Evolutionary conservation across 164 flowering plant species (phyloP).

Genomic region (Umbilicus rupestris): DNA sequence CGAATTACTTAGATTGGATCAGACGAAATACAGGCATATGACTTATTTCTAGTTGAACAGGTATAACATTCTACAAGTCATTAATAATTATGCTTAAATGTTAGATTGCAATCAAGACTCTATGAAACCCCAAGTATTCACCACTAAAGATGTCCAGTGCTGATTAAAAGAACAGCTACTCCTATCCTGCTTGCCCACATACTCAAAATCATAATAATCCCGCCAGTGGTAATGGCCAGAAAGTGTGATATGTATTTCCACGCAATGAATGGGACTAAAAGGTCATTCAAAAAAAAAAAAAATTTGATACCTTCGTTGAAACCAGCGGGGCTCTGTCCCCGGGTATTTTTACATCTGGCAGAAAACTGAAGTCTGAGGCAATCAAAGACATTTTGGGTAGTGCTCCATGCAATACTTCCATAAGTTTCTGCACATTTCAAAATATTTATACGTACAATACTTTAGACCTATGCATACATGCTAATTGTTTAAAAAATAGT

Average conservation of each 20-base stretch:
- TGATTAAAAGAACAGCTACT: neutral
- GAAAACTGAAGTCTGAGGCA: slow-evolving; percentile 94
- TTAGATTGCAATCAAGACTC: too few relatives aligned
- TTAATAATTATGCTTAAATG: neutral
- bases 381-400: slow-evolving; percentile 93
- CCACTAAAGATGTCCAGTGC: neutral
- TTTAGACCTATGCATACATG: neutral
- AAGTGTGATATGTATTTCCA: too few relatives aligned
- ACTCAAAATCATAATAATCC: neutral
- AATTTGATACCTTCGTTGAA: slow-evolving; percentile 57
- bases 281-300: neutral
- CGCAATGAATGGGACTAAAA: neutral
- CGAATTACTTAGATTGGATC: slow-evolving; percentile 9
- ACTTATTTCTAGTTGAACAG: neutral
- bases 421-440: slow-evolving; percentile 54
- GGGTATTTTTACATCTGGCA: slow-evolving; percentile 83
- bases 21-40: neutral
- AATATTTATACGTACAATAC: slow-evolving; percentile 4
- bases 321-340: slow-evolving; percentile 97
- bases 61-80: too few relatives aligned
- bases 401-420: slow-evolving; percentile 68
- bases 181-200: neutral
- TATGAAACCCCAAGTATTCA: neutral
- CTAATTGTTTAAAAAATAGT: neutral
- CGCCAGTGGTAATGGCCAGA: neutral